phyloP scores from a whole-genome alignment of 1,284 basidiomycete species.

The Sporisorium iseilematis-ciliati region DNA sequence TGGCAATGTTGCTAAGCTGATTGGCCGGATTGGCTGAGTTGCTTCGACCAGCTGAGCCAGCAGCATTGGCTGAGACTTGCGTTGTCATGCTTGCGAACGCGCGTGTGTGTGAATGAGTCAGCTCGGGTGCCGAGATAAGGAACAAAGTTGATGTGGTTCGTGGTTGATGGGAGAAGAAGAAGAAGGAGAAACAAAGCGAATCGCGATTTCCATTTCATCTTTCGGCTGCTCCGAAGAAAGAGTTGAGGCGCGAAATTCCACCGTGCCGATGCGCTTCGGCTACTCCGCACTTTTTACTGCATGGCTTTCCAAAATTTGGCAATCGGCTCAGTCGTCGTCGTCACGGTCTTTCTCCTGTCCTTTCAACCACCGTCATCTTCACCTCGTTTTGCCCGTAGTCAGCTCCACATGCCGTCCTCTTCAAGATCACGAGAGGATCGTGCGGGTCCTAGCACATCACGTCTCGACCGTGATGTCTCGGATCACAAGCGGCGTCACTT shows the following conservation, averaged over 20 bases:
- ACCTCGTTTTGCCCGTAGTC: background rate
- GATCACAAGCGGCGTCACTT: conserved; percentile 28
- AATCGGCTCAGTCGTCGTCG: conserved; percentile 1
- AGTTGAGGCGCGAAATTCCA: background rate
- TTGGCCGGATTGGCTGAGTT: conserved; percentile 19
- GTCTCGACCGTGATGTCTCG: conserved; percentile 16
- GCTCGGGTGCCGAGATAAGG: background rate
- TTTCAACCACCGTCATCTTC: conserved; percentile 6
- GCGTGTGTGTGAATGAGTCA: background rate
- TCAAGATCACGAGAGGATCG: conserved; percentile 22
- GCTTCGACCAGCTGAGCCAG: conserved; percentile 22
- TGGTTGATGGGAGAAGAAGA: background rate
- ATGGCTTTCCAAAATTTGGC: conserved; percentile 2
- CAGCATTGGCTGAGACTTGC: conserved; percentile 14
- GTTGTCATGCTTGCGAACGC: conserved; percentile 19
- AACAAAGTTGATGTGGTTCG: background rate
- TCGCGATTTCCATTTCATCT: background rate
- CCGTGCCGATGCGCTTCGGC: conserved; percentile 14
- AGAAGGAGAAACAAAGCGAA: background rate
- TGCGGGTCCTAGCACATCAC: conserved; percentile 26
- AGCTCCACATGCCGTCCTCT: conserved; percentile 26
- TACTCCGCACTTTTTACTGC: conserved; percentile 16
- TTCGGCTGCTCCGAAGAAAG: conserved; percentile 3
- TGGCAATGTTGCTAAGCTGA: conserved; percentile 39
- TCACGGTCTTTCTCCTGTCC: background rate